Percentiles rank a stretch among this genome's conserved stretches.
Evolutionary conservation across 352 stramenopile species (phyloP).

Genomic region (Peronosclerospora sorghi): DNA sequence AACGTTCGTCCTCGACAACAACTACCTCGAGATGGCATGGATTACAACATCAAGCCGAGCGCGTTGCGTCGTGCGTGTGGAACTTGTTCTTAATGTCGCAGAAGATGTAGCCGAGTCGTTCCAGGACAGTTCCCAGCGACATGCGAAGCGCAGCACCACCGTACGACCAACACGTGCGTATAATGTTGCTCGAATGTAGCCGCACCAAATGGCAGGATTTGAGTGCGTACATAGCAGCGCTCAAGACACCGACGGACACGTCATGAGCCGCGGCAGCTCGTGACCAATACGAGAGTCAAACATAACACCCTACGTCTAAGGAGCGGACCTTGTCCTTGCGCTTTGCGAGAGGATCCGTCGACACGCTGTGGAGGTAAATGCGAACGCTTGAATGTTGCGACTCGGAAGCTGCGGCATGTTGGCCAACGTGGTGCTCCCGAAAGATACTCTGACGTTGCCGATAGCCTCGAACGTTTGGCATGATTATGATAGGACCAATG

Average conservation of each 20-base stretch:
- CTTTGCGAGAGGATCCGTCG: conserved; percentile 19
- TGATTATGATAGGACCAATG: conserved; percentile 1
- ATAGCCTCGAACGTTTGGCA: conserved; percentile 11
- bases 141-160: conserved; percentile 2
- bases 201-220: conserved; percentile 37
- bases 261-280: conserved; percentile 5
- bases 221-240: conserved; percentile 24
- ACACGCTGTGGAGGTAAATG: conserved; percentile 37
- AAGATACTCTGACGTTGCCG: conserved; percentile 8
- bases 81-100: conserved; percentile 9
- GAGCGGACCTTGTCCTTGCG: conserved; percentile 26
- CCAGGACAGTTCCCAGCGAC: conserved; percentile 4
- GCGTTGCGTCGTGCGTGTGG: conserved; percentile 15
- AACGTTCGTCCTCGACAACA: not conserved
- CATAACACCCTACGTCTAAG: conserved; percentile 12
- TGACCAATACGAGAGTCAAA: conserved; percentile 10
- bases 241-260: conserved; percentile 16
- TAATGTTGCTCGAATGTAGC: conserved; percentile 38
- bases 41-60: conserved; percentile 19
- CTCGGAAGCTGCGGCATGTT: conserved; percentile 33
- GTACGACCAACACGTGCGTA: conserved; percentile 1
- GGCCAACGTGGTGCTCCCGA: conserved; percentile 16
- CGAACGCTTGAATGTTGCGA: conserved; percentile 29
- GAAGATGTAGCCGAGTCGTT: conserved; percentile 1
- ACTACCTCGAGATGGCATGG: conserved; percentile 13